Base-by-base conservation (phyloP, 1,284 basidiomycete species). In the Boletellus deceptivus region DNA sequence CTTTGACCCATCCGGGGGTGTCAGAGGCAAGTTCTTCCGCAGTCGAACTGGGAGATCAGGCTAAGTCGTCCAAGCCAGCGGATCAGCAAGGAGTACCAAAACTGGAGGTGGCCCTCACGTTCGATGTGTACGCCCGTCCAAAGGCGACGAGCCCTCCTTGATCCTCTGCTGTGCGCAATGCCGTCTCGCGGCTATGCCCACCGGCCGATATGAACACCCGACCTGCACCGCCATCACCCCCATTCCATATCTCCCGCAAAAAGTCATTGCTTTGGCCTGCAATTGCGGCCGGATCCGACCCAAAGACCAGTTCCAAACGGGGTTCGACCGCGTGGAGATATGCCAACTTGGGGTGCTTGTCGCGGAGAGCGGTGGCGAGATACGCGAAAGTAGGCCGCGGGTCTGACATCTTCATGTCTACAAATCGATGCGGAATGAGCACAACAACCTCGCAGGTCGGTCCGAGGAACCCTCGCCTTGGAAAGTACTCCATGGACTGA, bases 171-270 rank as follows among this genome's bases (percentile, higher is more conserved):
- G 48, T 43, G 5, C 14, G 24, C 20, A 57, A 31, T 0, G 58
- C 62, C 2, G 27, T 56, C 55, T 47, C 61, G 49, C 43, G 55
- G 24, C 52, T 59, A 29, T 33, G 14, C 3, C 31, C 31, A 20
- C 80, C 80, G 0, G 77, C 76, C 4, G 68, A 68, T 44, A 85
- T 74, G 47, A 82, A 74, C 2, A 67, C 57, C n/a, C 67, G 9
- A 8, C 55, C 10, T 52, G 54, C 55, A 6, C 59, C 50, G 18
- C 47, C 50, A 27, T 52, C 46, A 4, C 56, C 59, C 10, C 9
- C 9, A 0, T 55, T 49, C 72, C 72, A 73, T 33, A 72, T 70
- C n/a, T 66, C 49, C 17, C 67, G 51, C 34, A 62, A n/a, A 39
- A 62, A 62, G 13, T 60, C 52, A 0, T 58, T 63, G 5, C 46